Base-by-base conservation (phyloP, 495 filamentous ascomycete species). In the Massariosphaeria phaeospora region DNA sequence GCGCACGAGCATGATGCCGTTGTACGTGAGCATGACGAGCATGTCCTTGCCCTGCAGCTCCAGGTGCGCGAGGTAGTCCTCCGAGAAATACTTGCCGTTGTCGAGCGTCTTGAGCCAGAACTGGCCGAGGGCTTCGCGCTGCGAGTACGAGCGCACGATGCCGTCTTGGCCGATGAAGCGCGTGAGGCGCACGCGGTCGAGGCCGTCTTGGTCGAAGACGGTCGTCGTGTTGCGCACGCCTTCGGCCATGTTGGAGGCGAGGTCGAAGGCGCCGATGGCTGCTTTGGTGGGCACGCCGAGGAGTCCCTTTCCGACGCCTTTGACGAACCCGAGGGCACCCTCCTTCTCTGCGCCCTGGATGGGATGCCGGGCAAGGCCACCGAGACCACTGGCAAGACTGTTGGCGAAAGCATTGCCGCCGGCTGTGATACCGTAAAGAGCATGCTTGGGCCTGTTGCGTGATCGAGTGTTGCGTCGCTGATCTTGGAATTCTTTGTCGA, bases 401-500 rank as follows among this genome's bases (percentile, higher is more conserved):
- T 77, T 91, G 46, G 90, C 87, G 59, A 98, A 91, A 13, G 91
- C 93, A 70, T 93, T 96, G 34, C 93, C 93, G 39, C 93, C 93
- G 18, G 91, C 86, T 2, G 90, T 95, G 55, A 98, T 91, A 52
- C 93, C 93, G 60, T 95, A 98, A 9, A 98, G 75, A 17, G 93
- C 93, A 68, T 98, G 93, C 71, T 96, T 97, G 0, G 93, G 93
- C 34, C 93, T 79, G 68, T 98, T 98, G 23, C 93, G 82, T 21
- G 90, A 86, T 45, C 89, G 84, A 1, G 91, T 89, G 77, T 96
- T 97, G 36, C 93, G 87, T 41, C 93, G 84, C 61, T 91, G 82
- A 68, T 96, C 89, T 69, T 98, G 93, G 72, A 95, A 98, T 66
- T 98, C 91, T 69, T 98, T 97, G 73, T 98, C 93, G 58, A 98